Conservation (phyloP, 78 protist species). For the Carpediemonas membranifera region DNA sequence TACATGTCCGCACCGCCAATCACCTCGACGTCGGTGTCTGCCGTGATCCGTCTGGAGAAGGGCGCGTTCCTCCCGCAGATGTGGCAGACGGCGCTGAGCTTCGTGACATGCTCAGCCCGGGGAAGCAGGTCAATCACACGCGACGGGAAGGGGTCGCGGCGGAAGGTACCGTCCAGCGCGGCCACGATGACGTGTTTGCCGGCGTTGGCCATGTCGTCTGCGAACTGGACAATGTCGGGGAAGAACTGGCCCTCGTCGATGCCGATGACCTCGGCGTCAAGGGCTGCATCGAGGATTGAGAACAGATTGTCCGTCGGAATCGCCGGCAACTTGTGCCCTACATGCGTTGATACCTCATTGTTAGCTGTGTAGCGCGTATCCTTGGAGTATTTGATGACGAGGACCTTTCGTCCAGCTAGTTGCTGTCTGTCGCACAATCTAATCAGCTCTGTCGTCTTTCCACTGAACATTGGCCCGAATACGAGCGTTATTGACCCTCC, state of each 20-base stretch:
- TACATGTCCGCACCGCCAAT: constrained; percentile 82
- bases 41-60: constrained; percentile 53
- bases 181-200: constrained; percentile 74
- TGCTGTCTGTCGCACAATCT: constrained; percentile 46
- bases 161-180: constrained; percentile 73
- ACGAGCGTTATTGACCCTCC: constrained; percentile 60
- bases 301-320: constrained; percentile 28
- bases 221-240: constrained; percentile 65
- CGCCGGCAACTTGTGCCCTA: constrained; percentile 48
- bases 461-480: constrained; percentile 80
- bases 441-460: constrained; percentile 70
- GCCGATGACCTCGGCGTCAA: constrained; percentile 55
- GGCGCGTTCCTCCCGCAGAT: constrained; percentile 51
- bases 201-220: constrained; percentile 54
- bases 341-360: constrained; percentile 52
- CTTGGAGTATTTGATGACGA: constrained; percentile 4
- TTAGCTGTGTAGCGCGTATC: constrained; percentile 31
- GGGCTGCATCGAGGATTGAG: constrained; percentile 22
- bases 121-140: constrained; percentile 53
- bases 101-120: constrained; percentile 53
- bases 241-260: constrained; percentile 84
- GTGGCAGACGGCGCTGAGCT: no score
- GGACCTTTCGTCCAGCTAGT: constrained; percentile 32
- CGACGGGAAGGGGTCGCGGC: constrained; percentile 10
- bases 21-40: constrained; percentile 42